phyloP scores from a whole-genome alignment of 148 eudicot species.

The Rhododendron williamsianum region DNA sequence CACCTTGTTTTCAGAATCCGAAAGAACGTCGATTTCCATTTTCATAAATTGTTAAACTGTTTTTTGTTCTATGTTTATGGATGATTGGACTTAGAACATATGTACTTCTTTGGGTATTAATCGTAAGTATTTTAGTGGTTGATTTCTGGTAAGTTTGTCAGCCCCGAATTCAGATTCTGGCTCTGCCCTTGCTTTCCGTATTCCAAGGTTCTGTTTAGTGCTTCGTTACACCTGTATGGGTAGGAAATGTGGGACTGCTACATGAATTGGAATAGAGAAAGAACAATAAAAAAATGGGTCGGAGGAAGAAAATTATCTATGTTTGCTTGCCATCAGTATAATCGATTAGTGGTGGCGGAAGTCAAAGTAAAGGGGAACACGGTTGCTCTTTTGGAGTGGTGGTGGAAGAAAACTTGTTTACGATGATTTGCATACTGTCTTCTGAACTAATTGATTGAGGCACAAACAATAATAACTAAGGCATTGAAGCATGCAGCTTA shows the following conservation, averaged over 20 bases:
- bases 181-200: not conserved
- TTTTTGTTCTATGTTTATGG: not conserved
- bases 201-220: not conserved
- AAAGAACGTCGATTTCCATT: not conserved
- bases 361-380: not conserved
- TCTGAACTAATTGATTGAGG: not conserved
- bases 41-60: not conserved
- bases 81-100: not conserved
- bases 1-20: not conserved
- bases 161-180: not conserved
- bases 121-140: not conserved
- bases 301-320: not conserved
- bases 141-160: not conserved
- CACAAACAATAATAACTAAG: not conserved
- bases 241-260: not conserved
- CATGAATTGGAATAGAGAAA: not conserved
- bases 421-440: not conserved
- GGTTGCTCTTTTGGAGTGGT: not conserved
- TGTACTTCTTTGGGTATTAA: not conserved
- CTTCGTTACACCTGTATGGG: not conserved
- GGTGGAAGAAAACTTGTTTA: not conserved
- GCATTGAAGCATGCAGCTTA: not conserved
- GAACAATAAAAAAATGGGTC: not conserved
- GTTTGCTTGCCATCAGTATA: not conserved
- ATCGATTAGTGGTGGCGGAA: not conserved